Percentiles rank a stretch among this genome's conserved stretches.
phyloP scores from a whole-genome alignment of 2,329 filamentous ascomycete species.

The Trichoderma gracile region DNA sequence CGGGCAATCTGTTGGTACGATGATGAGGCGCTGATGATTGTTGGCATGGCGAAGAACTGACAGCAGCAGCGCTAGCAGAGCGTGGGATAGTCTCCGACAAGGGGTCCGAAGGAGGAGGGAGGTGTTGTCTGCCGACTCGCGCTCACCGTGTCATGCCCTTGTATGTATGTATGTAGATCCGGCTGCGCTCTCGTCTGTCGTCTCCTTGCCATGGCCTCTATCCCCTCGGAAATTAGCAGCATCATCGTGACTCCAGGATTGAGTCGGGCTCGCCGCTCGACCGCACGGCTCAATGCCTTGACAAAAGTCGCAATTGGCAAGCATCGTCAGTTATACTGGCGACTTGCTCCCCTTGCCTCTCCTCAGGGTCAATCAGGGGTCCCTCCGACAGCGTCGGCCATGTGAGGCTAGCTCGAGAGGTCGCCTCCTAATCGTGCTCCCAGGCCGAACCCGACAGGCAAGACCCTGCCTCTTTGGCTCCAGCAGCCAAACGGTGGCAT shows the following conservation, averaged over 20 bases:
- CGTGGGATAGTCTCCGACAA: not conserved
- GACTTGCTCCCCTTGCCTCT: not conserved
- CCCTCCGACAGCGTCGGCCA: not conserved
- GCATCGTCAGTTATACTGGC: constrained; percentile 1
- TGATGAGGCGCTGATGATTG: not conserved
- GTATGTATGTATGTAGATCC: not conserved
- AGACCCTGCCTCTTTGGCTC: not conserved
- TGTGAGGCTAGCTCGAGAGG: too few relatives aligned
- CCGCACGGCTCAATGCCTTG: not conserved
- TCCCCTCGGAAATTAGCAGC: not conserved
- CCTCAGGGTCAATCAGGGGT: constrained; percentile 3
- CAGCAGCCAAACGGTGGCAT: constrained; percentile 2
- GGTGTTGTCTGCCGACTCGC: not conserved
- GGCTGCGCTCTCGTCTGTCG: not conserved
- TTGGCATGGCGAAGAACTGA: not conserved
- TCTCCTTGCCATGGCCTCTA: not conserved
- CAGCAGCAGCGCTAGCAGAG: not conserved
- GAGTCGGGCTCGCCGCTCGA: constrained; percentile 1
- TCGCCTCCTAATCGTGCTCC: not conserved
- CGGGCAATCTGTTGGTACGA: not conserved
- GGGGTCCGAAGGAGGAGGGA: not conserved
- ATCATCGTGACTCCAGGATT: not conserved
- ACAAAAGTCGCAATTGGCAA: not conserved
- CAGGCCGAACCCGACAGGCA: too few relatives aligned
- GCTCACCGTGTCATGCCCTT: constrained; percentile 1